phyloP scores from a whole-genome alignment of 2,329 filamentous ascomycete genomes.

The Aspergillus floridensis region DNA sequence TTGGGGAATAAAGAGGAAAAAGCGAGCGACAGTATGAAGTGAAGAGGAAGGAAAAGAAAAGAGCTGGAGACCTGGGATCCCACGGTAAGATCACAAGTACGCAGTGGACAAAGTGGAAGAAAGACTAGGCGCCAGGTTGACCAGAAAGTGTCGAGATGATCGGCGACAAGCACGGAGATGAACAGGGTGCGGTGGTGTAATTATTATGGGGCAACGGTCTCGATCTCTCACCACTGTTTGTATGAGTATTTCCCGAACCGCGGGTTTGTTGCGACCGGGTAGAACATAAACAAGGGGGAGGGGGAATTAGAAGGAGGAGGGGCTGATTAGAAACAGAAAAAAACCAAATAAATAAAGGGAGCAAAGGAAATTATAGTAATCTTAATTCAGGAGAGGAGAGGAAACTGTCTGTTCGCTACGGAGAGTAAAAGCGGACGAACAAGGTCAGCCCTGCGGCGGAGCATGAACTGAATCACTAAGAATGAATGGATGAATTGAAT shows the following conservation, averaged over 20 bases:
- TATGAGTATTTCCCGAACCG: not conserved
- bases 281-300: not conserved
- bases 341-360: not conserved
- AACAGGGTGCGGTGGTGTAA: not conserved
- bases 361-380: not conserved
- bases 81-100: not conserved
- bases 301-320: not conserved
- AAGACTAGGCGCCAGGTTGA: not conserved
- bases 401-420: not conserved
- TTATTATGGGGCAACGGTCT: not conserved
- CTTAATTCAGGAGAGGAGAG: not conserved
- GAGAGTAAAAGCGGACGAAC: not conserved
- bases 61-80: not conserved
- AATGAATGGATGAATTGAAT: not conserved
- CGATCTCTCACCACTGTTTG: not conserved
- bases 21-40: not conserved
- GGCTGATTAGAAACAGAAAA: not conserved
- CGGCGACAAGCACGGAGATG: slow-evolving; percentile 2
- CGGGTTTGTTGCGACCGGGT: not conserved
- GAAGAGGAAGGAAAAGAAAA: not conserved
- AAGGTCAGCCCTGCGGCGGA: not conserved
- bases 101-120: not conserved
- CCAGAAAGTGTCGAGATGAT: not conserved
- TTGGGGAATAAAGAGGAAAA: not conserved
- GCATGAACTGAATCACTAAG: not conserved